These are phyloP conservation scores for Globisporangium cylindrosporum DNA, from an alignment of 352 stramenopile genomes.

Conservation along the genomic window DNA sequence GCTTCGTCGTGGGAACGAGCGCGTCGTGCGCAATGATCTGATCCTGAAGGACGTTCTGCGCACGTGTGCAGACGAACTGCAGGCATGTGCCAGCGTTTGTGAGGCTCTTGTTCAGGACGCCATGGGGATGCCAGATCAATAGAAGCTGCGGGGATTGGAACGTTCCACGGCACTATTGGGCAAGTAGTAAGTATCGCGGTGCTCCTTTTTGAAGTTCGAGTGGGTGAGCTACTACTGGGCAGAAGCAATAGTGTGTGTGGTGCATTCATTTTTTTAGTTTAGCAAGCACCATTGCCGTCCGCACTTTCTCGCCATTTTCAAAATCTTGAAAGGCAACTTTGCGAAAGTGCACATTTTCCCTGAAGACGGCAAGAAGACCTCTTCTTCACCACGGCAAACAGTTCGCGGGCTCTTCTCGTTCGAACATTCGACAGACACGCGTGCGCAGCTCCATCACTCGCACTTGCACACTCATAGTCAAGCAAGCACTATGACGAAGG, in stretches of 20 bases:
- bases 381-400: background rate
- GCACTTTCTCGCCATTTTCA: background rate
- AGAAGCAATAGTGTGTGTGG: background rate
- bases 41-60: constrained; percentile 3
- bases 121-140: background rate
- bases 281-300: background rate
- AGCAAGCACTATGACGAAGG: background rate
- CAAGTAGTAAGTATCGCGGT: background rate
- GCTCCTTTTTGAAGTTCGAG: background rate
- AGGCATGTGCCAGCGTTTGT: constrained; percentile 2
- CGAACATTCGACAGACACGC: background rate
- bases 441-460: background rate
- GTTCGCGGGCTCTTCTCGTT: background rate
- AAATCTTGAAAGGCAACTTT: background rate
- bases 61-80: constrained; percentile 5
- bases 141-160: background rate
- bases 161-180: background rate
- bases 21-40: constrained; percentile 9
- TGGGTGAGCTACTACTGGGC: background rate
- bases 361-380: background rate
- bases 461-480: background rate
- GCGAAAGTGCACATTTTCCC: background rate
- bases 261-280: background rate
- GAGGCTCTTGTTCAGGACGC: background rate
- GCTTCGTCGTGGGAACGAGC: constrained; percentile 13